Evolutionary conservation across 73 alveolate genomes (phyloP).

Genomic region (Symbiodinium natans): DNA sequence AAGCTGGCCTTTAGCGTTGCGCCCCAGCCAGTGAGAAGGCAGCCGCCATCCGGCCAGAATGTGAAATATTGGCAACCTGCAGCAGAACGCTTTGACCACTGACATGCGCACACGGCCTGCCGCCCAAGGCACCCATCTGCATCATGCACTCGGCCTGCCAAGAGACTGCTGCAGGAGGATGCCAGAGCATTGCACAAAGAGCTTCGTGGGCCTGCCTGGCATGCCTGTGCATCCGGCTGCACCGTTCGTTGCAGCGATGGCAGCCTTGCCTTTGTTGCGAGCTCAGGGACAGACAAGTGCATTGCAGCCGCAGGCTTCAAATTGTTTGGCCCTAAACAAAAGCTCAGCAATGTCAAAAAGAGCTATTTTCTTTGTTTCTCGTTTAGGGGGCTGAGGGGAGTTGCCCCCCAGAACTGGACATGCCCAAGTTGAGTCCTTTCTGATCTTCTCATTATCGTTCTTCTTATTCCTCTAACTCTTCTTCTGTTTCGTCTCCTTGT

Average conservation of each 20-base stretch:
- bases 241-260: conserved; percentile 43
- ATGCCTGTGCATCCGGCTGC: conserved; percentile 75
- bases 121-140: background rate
- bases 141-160: background rate
- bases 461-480: too few relatives aligned
- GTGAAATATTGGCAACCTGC: conserved; percentile 62
- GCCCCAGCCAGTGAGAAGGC: conserved; percentile 49
- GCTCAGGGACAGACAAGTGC: background rate
- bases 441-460: too few relatives aligned
- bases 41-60: conserved; percentile 85
- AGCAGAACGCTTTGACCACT: too few relatives aligned
- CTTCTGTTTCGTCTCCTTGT: too few relatives aligned
- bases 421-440: too few relatives aligned
- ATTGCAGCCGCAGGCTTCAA: background rate
- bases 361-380: too few relatives aligned
- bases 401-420: too few relatives aligned
- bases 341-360: too few relatives aligned
- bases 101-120: too few relatives aligned
- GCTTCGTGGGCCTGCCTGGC: conserved; percentile 32
- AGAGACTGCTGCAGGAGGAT: background rate
- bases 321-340: too few relatives aligned
- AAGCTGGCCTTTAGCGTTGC: conserved; percentile 24
- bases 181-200: background rate
- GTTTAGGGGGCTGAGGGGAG: too few relatives aligned
- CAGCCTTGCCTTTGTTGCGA: conserved; percentile 16